These are phyloP conservation scores for Penicillium freii DNA, from an alignment of 2,329 filamentous ascomycete species.

Conservation along the genomic window DNA sequence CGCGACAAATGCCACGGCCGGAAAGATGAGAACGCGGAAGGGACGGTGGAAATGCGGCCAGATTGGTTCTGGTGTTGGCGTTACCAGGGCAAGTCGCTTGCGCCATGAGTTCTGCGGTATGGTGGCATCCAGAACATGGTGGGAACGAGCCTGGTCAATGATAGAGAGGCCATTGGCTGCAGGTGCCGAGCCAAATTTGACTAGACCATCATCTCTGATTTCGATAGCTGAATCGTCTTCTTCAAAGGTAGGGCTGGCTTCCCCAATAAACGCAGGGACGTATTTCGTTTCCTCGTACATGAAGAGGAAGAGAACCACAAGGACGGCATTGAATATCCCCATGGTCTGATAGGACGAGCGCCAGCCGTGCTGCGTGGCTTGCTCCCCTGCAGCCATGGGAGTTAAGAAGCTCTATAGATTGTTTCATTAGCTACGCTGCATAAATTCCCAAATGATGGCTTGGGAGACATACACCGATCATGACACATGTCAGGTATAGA, in stretches of 20 bases:
- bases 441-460: background rate
- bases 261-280: slow-evolving; percentile 15
- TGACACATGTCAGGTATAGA: slow-evolving; percentile 47
- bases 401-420: slow-evolving; percentile 29
- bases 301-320: slow-evolving; percentile 33
- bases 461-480: slow-evolving; percentile 33
- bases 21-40: slow-evolving; percentile 36
- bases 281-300: slow-evolving; percentile 42
- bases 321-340: slow-evolving; percentile 31
- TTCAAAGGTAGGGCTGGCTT: background rate
- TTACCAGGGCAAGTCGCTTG: slow-evolving; percentile 26
- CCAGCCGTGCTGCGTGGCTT: slow-evolving; percentile 37
- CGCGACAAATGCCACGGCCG: slow-evolving; percentile 42
- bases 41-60: slow-evolving; percentile 35
- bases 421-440: background rate
- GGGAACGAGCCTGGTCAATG: background rate
- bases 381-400: slow-evolving; percentile 35
- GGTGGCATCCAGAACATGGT: slow-evolving; percentile 27
- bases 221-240: slow-evolving; percentile 3
- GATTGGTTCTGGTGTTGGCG: slow-evolving; percentile 27
- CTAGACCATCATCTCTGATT: background rate
- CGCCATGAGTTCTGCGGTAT: slow-evolving; percentile 30
- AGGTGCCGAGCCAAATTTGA: slow-evolving; percentile 8
- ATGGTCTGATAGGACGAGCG: slow-evolving; percentile 38
- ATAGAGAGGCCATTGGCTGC: slow-evolving; percentile 8